Evolutionary conservation across 495 filamentous ascomycete genomes (phyloP).

Genomic region (Xylaria intraflava): DNA sequence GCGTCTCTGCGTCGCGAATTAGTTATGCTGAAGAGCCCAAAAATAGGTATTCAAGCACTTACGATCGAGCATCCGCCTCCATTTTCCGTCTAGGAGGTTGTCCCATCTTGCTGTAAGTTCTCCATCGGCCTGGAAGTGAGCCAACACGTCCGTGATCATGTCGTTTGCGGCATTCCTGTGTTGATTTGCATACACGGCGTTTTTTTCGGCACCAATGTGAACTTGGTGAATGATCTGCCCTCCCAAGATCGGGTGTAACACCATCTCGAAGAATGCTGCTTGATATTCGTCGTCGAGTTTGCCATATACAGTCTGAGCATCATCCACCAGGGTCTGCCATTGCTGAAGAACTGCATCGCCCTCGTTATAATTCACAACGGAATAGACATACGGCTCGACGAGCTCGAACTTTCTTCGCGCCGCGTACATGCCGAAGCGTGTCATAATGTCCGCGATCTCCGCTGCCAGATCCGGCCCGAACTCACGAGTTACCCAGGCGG

Average conservation of each 20-base stretch:
- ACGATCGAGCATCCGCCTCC: conserved; percentile 67
- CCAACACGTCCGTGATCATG: conserved; percentile 51
- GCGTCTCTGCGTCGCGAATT: conserved; percentile 35
- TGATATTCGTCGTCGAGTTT: conserved; percentile 40
- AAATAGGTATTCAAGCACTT: conserved; percentile 14
- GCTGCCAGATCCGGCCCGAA: conserved; percentile 48
- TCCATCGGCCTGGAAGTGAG: conserved; percentile 54
- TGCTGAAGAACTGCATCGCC: conserved; percentile 56
- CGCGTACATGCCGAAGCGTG: conserved; percentile 56
- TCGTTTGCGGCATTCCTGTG: conserved; percentile 60
- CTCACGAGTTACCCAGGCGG: conserved; percentile 52
- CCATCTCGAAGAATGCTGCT: conserved; percentile 62
- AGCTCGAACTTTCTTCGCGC: conserved; percentile 63
- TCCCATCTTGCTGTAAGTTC: conserved; percentile 58
- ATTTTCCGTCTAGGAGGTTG: conserved; percentile 58
- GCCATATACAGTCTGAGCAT: conserved; percentile 52
- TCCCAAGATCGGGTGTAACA: conserved; percentile 60
- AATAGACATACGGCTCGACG: conserved; percentile 57
- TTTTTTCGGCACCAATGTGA: conserved; percentile 53
- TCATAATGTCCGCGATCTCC: conserved; percentile 50
- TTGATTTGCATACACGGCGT: conserved; percentile 57
- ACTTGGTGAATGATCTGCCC: conserved; percentile 57
- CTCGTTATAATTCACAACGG: conserved; percentile 64
- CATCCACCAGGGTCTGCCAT: conserved; percentile 51
- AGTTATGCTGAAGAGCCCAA: not conserved